Percentiles rank a stretch among this genome's conserved stretches.
Evolutionary conservation across 2,329 filamentous ascomycete species (phyloP).

Genomic region (Aspergillus sp.): DNA sequence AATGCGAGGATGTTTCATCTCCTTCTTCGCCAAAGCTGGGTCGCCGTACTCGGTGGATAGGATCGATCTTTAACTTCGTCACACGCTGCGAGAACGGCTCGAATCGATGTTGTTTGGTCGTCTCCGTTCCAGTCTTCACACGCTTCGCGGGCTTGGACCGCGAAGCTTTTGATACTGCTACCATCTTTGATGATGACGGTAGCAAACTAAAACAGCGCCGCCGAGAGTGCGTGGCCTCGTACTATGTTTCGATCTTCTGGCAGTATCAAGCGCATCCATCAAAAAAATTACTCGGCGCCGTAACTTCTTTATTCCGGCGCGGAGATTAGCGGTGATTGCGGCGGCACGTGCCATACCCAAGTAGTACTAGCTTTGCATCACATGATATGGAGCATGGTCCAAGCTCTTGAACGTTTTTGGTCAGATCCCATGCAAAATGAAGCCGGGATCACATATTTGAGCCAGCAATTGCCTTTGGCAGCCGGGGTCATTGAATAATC

Average conservation of each 20-base stretch:
- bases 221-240: constrained; percentile 16
- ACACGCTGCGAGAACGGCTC: constrained; percentile 90
- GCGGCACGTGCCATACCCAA: constrained; percentile 4
- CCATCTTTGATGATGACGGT: constrained; percentile 36
- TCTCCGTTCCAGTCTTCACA: constrained; percentile 66
- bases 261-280: constrained; percentile 14
- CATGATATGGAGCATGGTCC: constrained; percentile 29
- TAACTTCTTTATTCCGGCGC: constrained; percentile 31
- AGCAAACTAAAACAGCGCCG: constrained; percentile 27
- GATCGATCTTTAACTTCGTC: constrained; percentile 88
- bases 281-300: constrained; percentile 41
- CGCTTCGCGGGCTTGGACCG: constrained; percentile 69
- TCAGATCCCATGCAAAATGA: constrained; percentile 8
- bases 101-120: constrained; percentile 83
- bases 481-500: no score
- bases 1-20: constrained; percentile 78
- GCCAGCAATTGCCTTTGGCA: background rate
- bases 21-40: constrained; percentile 76
- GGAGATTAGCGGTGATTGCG: constrained; percentile 24
- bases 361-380: constrained; percentile 21
- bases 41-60: constrained; percentile 82
- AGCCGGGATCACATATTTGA: background rate
- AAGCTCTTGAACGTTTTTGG: constrained; percentile 30
- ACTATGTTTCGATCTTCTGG: constrained; percentile 17
- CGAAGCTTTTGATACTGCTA: constrained; percentile 60